Base-by-base conservation (phyloP, 1,284 basidiomycete genomes). In the Sporisorium sorghi region DNA sequence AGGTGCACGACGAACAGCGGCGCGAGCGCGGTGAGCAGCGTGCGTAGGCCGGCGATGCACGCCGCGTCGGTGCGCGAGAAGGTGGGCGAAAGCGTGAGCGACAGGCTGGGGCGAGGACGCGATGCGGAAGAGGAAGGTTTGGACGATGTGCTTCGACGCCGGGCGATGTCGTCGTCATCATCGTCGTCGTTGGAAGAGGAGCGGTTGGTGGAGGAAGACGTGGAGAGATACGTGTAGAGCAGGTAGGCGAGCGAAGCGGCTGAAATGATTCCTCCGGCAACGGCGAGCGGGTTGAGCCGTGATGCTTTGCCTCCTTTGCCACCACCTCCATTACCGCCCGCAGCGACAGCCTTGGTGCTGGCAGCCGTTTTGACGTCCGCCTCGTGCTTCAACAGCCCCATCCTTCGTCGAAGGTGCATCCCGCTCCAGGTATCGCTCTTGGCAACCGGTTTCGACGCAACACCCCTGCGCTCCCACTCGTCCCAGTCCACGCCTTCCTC, bases 1-100 rank as follows among this genome's bases (percentile, higher is more conserved):
- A 75, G 59, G 53, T 75, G 73, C 5, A 75, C 54, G 26, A 75
- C 53, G 17, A 63, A 75, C 3, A 46, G 42, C 1, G 67, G 54
- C 8, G 62, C 42, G 35, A 75, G 37, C 0, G 35, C 11, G 12
- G 14, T 9, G 35, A 75, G 67, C 9, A 75, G 60, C 4, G 33
- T 21, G 1, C 73, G 59, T 0, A 75, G 63, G 15, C 39, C 47
- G 3, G 55, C 14, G 21, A 75, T 47, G 4, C 49, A 50, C 15
- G 49, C 11, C 0, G 48, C 17, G 5, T 47, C 33, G 19, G 28
- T 17, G 14, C 67, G 62, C 4, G 33, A 33, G 49, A 75, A 75
- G n/a, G 63, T 28, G 17, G 62, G 33, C 11, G 67, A 62, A 10
- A 75, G 56, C 11, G 50, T 53, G 52, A 75, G 58, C 9, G 58